Conservation (phyloP, 441 rosid species). For the Hypseocharis bilobata region DNA sequence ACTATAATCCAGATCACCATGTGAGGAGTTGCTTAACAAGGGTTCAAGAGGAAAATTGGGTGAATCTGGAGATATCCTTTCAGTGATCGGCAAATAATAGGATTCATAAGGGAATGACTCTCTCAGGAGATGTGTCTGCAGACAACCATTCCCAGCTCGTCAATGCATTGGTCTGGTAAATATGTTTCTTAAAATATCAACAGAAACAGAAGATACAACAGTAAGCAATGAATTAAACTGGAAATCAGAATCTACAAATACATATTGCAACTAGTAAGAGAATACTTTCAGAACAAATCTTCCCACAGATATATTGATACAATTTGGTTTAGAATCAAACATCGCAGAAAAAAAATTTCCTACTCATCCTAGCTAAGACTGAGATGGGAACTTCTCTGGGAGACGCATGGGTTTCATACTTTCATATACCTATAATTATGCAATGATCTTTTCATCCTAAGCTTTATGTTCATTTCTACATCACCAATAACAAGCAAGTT, state of each 20-base stretch:
- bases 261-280: not conserved
- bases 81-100: constrained; percentile 58
- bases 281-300: constrained; percentile 1
- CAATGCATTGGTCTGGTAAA: constrained; percentile 10
- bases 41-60: constrained; percentile 61
- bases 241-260: not conserved
- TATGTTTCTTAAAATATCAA: constrained; percentile 27
- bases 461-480: not conserved
- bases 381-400: not conserved
- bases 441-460: not conserved
- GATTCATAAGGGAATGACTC: constrained; percentile 65
- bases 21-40: constrained; percentile 56
- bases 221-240: not conserved
- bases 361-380: not conserved
- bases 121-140: constrained; percentile 74
- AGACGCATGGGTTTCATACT: not conserved
- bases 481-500: not conserved
- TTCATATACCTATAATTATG: not conserved
- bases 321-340: not conserved
- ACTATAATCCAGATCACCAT: constrained; percentile 34
- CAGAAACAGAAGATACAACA: constrained; percentile 16
- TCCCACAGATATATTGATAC: not conserved
- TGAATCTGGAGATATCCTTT: constrained; percentile 42
- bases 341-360: not conserved
- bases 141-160: constrained; percentile 30